Conservation (phyloP, 2,329 filamentous ascomycete species). For the Cytospora leucostoma region DNA sequence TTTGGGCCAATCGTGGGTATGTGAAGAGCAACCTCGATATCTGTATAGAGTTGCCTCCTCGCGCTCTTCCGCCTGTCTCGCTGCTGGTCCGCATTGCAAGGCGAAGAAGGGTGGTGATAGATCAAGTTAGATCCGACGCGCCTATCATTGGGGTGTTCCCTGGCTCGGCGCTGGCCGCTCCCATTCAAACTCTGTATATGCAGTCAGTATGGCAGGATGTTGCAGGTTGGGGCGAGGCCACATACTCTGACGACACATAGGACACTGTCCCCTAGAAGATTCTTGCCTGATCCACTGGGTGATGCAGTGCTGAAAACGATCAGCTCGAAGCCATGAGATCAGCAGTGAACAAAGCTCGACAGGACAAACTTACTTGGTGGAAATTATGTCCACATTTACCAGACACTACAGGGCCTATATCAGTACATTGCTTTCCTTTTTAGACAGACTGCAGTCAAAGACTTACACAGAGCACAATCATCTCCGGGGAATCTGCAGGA, state of each 20-base stretch:
- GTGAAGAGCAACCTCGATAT: not conserved
- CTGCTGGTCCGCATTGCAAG: not conserved
- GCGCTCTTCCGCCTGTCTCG: not conserved
- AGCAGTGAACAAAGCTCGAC: not conserved
- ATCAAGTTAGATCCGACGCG: not conserved
- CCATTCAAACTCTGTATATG: slow-evolving; percentile 39
- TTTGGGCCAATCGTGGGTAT: too few relatives aligned
- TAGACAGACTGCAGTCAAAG: not conserved
- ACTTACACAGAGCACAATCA: slow-evolving; percentile 85
- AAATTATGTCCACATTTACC: slow-evolving; percentile 98
- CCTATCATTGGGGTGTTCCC: slow-evolving; percentile 21
- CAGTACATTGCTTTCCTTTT: not conserved
- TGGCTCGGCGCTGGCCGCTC: slow-evolving; percentile 32
- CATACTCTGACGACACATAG: slow-evolving; percentile 95
- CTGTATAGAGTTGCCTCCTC: not conserved
- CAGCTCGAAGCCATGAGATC: not conserved
- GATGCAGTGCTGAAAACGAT: slow-evolving; percentile 76
- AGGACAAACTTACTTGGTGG: slow-evolving; percentile 78
- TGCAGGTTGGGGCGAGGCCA: slow-evolving; percentile 11
- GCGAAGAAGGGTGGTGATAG: not conserved
- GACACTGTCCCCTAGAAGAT: slow-evolving; percentile 87
- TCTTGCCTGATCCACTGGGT: slow-evolving; percentile 96
- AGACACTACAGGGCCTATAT: slow-evolving; percentile 62
- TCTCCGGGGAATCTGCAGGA: slow-evolving; percentile 98
- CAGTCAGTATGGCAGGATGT: not conserved